Conservation (phyloP, 2,329 filamentous ascomycete genomes). For the Talaromyces sp. region DNA sequence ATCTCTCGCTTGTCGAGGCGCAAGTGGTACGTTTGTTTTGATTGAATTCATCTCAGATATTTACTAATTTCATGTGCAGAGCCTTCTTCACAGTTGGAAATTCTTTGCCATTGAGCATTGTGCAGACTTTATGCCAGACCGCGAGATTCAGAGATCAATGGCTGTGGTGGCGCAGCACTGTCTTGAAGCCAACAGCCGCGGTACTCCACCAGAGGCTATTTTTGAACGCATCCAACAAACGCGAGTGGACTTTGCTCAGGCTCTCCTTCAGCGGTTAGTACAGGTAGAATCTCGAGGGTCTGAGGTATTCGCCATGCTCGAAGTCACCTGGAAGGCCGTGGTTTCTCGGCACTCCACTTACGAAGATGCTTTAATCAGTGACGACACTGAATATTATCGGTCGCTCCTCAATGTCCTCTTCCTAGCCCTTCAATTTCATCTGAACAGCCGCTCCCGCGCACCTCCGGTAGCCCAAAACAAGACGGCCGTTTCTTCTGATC, state of each 20-base stretch:
- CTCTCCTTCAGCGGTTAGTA: conserved; percentile 78
- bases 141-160: conserved; percentile 68
- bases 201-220: conserved; percentile 74
- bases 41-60: conserved; percentile 26
- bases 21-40: conserved; percentile 67
- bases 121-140: conserved; percentile 58
- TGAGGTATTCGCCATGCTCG: conserved; percentile 59
- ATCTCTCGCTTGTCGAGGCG: conserved; percentile 88
- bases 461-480: conserved; percentile 39
- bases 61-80: conserved; percentile 48
- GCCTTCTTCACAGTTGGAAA: conserved; percentile 87
- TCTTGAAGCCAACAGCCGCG: conserved; percentile 73
- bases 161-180: conserved; percentile 76
- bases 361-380: conserved; percentile 59
- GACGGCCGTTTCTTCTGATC: conserved; percentile 43
- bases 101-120: conserved; percentile 82
- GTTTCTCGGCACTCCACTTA: conserved; percentile 59
- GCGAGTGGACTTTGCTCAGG: conserved; percentile 78
- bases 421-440: conserved; percentile 67
- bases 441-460: conserved; percentile 37
- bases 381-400: conserved; percentile 73
- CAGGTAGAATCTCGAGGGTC: conserved; percentile 54
- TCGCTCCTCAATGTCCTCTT: conserved; percentile 83
- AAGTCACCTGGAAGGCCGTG: conserved; percentile 64
- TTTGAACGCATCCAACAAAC: conserved; percentile 76